Base-by-base conservation (phyloP, 2,329 filamentous ascomycete genomes). In the Pestalotiopsis sp. region DNA sequence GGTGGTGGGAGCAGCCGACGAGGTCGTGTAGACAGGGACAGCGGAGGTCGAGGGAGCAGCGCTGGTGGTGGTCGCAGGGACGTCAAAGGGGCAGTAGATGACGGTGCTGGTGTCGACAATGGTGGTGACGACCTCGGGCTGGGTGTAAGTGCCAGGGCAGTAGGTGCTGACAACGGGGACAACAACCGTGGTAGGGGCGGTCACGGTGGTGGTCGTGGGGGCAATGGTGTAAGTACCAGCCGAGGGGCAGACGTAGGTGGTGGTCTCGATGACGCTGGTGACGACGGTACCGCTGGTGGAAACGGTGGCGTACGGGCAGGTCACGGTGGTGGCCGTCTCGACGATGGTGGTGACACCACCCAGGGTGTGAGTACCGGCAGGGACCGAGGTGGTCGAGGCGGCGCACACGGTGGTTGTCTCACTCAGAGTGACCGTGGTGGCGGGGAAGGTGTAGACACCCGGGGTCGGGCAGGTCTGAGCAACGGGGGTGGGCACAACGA, bases 221-320 rank as follows among this genome's bases (percentile, higher is more conserved):
- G 86, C 90, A 74, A 94, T 90, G 78, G 90, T 93, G 86, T 93
- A 94, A 68, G 90, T 93, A 79, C 92, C 92, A 76, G 91, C 85
- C 64, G 84, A 84, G 71, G 91, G 91, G 90, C 92, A 94, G 77
- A 91, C 87, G 77, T 91, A 93, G 76, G 89, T 90, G 76, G 92
- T 94, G 75, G 84, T 88, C 81, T 87, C 83, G 76, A 93, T 88
- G 75, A 90, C 84, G 82, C 86, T 92, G 82, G 89, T 93, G 68
- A 88, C 87, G 64, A 88, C 87, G 72, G 87, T 86, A 71, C 80
- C 82, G 72, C 83, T 82, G 73, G 90, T 91, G 74, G 86, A 85
- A 74, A 89, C 86, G 70, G 89, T 89, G 73, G 91, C 91, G 73
- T 90, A 89, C 65, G 91, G 91, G 87, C 89, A 93, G 75, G 87